These are phyloP conservation scores for Tuber indicum DNA, from an alignment of 495 filamentous ascomycete genomes.

Conservation along the genomic window DNA sequence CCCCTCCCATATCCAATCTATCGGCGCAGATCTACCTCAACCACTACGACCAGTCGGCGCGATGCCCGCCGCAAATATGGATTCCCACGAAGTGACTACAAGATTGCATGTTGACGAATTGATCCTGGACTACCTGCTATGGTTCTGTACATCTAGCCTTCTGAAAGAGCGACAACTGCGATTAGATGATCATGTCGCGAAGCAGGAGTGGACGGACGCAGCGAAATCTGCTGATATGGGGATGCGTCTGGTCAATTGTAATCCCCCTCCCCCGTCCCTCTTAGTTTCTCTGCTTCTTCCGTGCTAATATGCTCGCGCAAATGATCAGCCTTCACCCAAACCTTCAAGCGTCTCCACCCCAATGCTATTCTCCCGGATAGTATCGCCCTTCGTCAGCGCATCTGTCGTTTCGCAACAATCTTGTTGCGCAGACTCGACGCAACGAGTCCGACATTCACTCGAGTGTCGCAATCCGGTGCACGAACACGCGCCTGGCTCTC, in stretches of 20 bases:
- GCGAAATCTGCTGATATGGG: slow-evolving; percentile 37
- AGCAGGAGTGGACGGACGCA: slow-evolving; percentile 32
- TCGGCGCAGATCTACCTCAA: neutral
- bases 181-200: slow-evolving; percentile 22
- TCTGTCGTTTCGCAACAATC: slow-evolving; percentile 34
- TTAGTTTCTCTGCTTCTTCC: neutral
- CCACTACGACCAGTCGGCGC: neutral
- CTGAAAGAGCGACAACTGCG: slow-evolving; percentile 33
- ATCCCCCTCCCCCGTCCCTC: neutral
- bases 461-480: slow-evolving; percentile 2
- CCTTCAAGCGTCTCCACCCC: slow-evolving; percentile 30
- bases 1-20: neutral
- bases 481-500: slow-evolving; percentile 35
- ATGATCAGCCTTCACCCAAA: slow-evolving; percentile 36
- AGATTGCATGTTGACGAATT: slow-evolving; percentile 36
- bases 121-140: slow-evolving; percentile 39
- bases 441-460: slow-evolving; percentile 27
- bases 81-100: slow-evolving; percentile 8
- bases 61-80: neutral
- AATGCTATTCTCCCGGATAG: slow-evolving; percentile 27
- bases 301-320: neutral
- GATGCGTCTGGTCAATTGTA: slow-evolving; percentile 37
- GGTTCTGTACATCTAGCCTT: slow-evolving; percentile 34
- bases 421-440: slow-evolving; percentile 37
- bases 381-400: slow-evolving; percentile 31